Evolutionary conservation across 2,329 filamentous ascomycete genomes (phyloP), one percentile per base, ranked within the genome.

Genomic region (Claviceps pusilla): DNA sequence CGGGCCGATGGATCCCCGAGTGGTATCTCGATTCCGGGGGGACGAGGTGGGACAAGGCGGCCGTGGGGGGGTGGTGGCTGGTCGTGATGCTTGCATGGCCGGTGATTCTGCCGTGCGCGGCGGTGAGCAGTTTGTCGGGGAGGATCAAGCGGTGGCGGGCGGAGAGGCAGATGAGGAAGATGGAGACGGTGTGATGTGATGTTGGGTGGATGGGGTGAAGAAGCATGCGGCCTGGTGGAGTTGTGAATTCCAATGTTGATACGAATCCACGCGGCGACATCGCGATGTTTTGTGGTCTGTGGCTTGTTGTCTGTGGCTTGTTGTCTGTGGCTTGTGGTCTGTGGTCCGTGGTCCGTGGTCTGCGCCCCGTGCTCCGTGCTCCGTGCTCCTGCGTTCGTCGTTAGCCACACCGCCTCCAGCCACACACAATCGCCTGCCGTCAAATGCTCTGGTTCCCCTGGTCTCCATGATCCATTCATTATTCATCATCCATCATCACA

Each of bases 71-170:
- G 1, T 68, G 65, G 66, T 69, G 65, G 66, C 14, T 55, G 1
- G 59, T 54, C 2, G 59, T 67, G 1, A 28, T 68, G 28, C 43
- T 67, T 42, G 55, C 63, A n/a, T 69, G 66, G 55, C 82, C 82
- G 4, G 74, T 73, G 61, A 91, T 89, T 60, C 73, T 80, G 51
- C 71, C 73, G 0, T 86, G 90, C 61, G 83, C 78, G 59, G 82
- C 85, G 62, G 83, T 75, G 33, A 94, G 78, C 72, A 93, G 91
- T 69, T 87, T 86, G 52, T 80, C 71, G 67, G 84, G 78, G 50
- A 89, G 71, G 1, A 71, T 71, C 7, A 68, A 14, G 57, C 50
- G n/a, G 47, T 53, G 58, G 39, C 65, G 65, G 50, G 63, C 56
- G 73, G 74, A 37, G 41, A 46, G 24, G 41, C 28, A 43, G 51